These are phyloP conservation scores for Tagetes erecta DNA, from an alignment of 129 eudicot genomes.

Conservation along the genomic window DNA sequence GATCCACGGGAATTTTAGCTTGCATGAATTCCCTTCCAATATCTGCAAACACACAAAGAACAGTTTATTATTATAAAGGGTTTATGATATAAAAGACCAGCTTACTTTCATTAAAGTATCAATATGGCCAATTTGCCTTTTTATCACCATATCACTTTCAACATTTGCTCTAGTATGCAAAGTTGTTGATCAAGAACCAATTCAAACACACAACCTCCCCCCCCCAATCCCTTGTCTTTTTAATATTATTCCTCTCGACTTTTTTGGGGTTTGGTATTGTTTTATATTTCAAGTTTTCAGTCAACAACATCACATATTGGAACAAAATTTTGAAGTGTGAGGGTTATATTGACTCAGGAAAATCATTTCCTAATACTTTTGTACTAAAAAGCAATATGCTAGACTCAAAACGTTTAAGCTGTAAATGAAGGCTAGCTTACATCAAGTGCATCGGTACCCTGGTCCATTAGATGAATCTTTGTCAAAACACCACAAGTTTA, in stretches of 20 bases:
- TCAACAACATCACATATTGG: neutral
- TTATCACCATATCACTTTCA: neutral
- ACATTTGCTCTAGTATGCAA: neutral
- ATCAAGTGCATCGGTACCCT: no score
- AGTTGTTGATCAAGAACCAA: neutral
- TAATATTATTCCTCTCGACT: neutral
- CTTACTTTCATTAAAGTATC: neutral
- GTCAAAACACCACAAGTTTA: no score
- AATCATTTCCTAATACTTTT: no score
- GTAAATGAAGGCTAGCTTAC: no score
- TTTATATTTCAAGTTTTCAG: neutral
- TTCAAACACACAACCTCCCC: neutral
- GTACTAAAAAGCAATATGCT: no score
- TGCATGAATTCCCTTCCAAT: constrained; percentile 81
- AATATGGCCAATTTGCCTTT: neutral
- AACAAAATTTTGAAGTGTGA: neutral
- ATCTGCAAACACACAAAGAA: constrained; percentile 44
- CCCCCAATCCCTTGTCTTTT: no score
- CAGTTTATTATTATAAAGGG: neutral
- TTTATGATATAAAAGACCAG: neutral
- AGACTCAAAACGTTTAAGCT: no score
- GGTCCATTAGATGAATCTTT: no score
- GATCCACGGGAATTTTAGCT: constrained; percentile 91
- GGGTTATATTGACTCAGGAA: neutral
- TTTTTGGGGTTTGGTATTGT: neutral